Evolutionary conservation across 148 eudicot genomes (phyloP).

Genomic region (Agrostemma githago): DNA sequence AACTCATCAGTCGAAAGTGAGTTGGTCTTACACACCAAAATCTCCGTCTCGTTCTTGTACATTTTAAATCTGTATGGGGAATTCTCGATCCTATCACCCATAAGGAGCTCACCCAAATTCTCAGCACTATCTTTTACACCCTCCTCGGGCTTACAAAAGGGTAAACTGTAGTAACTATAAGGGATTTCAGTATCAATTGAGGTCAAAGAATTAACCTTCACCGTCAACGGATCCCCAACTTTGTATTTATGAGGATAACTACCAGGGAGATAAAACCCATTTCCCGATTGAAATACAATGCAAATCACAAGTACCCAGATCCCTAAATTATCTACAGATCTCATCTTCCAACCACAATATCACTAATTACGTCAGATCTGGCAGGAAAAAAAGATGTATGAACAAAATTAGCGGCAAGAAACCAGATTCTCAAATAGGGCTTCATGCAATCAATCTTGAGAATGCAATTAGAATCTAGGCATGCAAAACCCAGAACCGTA

Average conservation of each 20-base stretch:
- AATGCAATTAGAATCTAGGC: not conserved
- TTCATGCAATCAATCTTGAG: conserved; percentile 1
- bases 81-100: conserved; percentile 89
- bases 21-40: conserved; percentile 55
- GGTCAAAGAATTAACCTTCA: conserved; percentile 78
- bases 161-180: conserved; percentile 67
- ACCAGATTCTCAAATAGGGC: not conserved
- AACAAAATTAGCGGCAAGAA: not conserved
- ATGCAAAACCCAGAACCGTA: not conserved
- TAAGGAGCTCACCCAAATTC: conserved; percentile 75
- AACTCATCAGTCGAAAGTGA: conserved; percentile 55
- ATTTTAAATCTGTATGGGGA: conserved; percentile 72
- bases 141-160: conserved; percentile 66
- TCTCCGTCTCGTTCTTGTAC: conserved; percentile 58
- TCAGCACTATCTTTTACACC: conserved; percentile 87
- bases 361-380: conserved; percentile 37
- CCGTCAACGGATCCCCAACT: conserved; percentile 50
- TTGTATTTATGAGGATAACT: conserved; percentile 76
- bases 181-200: conserved; percentile 86
- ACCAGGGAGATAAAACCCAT: conserved; percentile 78
- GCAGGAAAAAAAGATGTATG: conserved; percentile 34
- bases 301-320: conserved; percentile 50
- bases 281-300: conserved; percentile 37
- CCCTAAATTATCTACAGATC: conserved; percentile 36
- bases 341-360: conserved; percentile 32